Evolutionary conservation across 1,139 yeast genomes (phyloP), one percentile per base, ranked within the genome.

Genomic region (Suhomyces kunorum): DNA sequence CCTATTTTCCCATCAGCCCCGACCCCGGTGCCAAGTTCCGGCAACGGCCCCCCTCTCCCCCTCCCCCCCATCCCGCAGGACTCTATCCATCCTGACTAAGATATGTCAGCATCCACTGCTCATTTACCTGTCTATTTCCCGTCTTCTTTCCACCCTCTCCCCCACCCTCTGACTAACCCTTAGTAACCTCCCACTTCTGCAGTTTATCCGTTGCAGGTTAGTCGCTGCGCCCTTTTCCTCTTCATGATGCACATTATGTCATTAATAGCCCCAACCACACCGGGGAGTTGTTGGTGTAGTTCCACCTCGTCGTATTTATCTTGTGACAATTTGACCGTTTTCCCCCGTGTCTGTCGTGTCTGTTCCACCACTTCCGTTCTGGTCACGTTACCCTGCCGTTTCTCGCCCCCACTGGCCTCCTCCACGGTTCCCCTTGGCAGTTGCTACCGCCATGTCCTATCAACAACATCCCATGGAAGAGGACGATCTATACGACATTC

Each of bases 401-500:
- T 25, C 28, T 25, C 28, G 9, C 28, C 8, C 28, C 18, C 16
- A 12, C 29, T 18, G 14, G 29, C 15, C 16, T 15, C 16, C 23
- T 9, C 7, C 23, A 7, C 23, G 8, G 9, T 20, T 20, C 9
- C 8, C 23, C 9, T 7, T 9, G 7, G 9, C 23, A 20, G 23
- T 9, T 27, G 29, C 32, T 19, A 16, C 22, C 13, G 15, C 28
- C 28, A 32, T 32, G 40, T 32, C 40, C 19, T 34, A 25, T 28
- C 25, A 29, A 20, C 28, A 33, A n/a, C 16, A 24, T 26, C 12
- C 34, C 16, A 17, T 24, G 23, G 44, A 41, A 14, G 44, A 37
- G 17, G 47, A 45, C 11, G 48, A 47, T 26, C 36, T 47, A 26
- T 47, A 42, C 35, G 51, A 47, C 14, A 38, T 47, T 6, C 39